Conservation (phyloP, 2,329 filamentous ascomycete genomes). For the Boeremia lycopersici region DNA sequence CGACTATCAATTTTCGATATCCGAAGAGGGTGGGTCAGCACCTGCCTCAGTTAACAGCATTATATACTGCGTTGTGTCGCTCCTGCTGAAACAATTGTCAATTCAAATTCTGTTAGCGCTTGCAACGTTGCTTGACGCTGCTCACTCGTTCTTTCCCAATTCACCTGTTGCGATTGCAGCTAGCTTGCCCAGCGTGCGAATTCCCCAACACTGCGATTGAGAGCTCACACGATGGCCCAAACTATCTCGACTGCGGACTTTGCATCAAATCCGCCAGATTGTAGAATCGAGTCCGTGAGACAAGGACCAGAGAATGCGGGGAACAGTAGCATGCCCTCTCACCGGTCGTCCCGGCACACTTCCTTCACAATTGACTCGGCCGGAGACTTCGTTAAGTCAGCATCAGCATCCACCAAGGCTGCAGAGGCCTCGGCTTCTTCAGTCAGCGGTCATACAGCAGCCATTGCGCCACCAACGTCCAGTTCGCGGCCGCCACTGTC, state of each 20-base stretch:
- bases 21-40: background rate
- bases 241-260: background rate
- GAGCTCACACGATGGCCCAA: constrained; percentile 2
- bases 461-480: background rate
- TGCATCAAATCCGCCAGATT: background rate
- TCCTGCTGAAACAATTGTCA: background rate
- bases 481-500: constrained; percentile 1
- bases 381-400: background rate
- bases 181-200: background rate
- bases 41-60: background rate
- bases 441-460: background rate
- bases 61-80: constrained; percentile 4
- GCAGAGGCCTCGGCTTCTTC: background rate
- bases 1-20: background rate
- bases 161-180: background rate
- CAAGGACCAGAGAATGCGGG: background rate
- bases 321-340: background rate
- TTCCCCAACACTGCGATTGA: background rate
- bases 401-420: background rate
- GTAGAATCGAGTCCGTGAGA: background rate
- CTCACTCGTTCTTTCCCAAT: background rate
- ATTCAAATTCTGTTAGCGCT: background rate
- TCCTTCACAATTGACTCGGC: constrained; percentile 12
- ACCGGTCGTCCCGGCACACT: constrained; percentile 10
- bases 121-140: constrained; percentile 1